Conservation (phyloP, 2,329 filamentous ascomycete genomes). For the Monosporascus sp. region DNA sequence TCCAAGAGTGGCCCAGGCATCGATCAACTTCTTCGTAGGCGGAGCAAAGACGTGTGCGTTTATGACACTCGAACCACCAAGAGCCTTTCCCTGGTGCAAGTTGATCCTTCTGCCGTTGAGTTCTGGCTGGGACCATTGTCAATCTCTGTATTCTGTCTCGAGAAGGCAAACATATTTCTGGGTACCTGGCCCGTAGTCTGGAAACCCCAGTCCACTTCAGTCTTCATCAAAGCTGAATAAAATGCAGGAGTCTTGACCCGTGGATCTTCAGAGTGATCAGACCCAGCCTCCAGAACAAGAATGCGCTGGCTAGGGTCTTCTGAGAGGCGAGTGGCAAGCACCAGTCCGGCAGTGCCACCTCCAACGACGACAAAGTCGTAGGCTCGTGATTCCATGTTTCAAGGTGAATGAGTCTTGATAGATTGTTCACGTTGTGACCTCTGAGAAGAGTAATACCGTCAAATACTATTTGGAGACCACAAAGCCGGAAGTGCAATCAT, state of each 20-base stretch:
- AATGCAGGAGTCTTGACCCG: background rate
- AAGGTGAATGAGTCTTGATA: too few relatives aligned
- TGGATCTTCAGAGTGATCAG: background rate
- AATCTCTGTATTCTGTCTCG: background rate
- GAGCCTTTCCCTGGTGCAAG: slow-evolving; percentile 1
- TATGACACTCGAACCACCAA: background rate
- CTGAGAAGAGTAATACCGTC: too few relatives aligned
- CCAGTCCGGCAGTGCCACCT: background rate
- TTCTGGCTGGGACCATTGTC: background rate
- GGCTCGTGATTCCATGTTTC: background rate
- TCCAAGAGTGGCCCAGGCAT: slow-evolving; percentile 1
- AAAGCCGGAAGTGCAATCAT: too few relatives aligned
- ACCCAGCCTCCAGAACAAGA: background rate
- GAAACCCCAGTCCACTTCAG: background rate
- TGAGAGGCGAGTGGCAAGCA: background rate
- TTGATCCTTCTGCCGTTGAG: background rate
- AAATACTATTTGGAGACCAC: too few relatives aligned
- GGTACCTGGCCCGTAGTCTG: background rate
- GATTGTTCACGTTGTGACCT: too few relatives aligned
- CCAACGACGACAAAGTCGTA: background rate
- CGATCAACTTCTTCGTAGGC: background rate
- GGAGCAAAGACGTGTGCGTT: slow-evolving; percentile 2
- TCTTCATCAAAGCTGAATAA: background rate
- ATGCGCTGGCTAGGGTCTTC: background rate
- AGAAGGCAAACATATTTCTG: too few relatives aligned